A percentile compares a stretch with the other conserved stretches of the same genome.
phyloP scores from a whole-genome alignment of 257 asterid species.

The Solanum sparsipilum region DNA sequence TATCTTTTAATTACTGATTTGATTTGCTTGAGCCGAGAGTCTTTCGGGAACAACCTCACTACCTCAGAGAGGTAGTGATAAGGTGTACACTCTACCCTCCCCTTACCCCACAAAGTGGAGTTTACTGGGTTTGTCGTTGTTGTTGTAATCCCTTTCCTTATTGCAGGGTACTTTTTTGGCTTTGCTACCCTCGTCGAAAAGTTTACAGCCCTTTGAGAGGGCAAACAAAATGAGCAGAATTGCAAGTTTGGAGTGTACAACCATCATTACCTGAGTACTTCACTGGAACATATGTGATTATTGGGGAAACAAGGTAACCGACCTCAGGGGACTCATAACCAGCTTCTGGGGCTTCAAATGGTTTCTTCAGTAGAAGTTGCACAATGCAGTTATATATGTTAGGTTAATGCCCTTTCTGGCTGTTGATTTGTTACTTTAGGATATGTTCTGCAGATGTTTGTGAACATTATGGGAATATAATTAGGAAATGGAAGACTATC shows the following conservation, averaged over 20 bases:
- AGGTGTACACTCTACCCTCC: neutral
- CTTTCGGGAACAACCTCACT: neutral
- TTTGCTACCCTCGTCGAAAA: neutral
- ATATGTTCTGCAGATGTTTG: neutral
- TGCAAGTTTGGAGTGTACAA: neutral
- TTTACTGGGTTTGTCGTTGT: neutral
- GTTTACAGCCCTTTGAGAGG: neutral
- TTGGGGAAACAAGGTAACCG: neutral
- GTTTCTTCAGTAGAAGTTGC: neutral
- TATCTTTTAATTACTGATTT: neutral
- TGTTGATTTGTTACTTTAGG: neutral
- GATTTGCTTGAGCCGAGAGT: neutral
- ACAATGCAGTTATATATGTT: neutral
- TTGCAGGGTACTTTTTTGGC: neutral
- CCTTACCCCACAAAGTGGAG: neutral
- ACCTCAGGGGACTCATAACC: neutral
- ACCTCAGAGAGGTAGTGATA: neutral
- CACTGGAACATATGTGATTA: neutral
- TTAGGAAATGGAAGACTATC: slow-evolving; percentile 57
- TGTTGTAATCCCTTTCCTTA: neutral
- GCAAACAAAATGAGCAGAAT: neutral
- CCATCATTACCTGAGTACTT: neutral
- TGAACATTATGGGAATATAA: slow-evolving; percentile 15
- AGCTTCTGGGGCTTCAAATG: neutral
- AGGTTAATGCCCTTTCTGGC: neutral